phyloP scores from a whole-genome alignment of 2,329 filamentous ascomycete species.

The Macroventuria anomochaeta region DNA sequence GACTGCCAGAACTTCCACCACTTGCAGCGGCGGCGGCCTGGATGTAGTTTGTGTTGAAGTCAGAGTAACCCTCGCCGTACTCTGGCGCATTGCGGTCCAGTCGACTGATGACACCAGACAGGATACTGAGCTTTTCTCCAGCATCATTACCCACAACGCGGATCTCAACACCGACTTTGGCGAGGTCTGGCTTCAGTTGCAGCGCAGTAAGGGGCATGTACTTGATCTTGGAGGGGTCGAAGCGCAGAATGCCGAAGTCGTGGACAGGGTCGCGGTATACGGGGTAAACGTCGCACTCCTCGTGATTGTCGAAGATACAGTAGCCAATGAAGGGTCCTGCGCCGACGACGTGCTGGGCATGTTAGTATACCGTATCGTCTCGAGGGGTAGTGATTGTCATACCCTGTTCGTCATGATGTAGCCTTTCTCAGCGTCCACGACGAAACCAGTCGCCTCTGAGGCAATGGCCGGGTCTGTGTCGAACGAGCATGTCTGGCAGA shows the following conservation, averaged over 20 bases:
- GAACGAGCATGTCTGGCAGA: constrained; percentile 97
- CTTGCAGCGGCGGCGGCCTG: constrained; percentile 97
- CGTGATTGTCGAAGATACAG: constrained; percentile 98
- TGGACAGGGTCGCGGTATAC: constrained; percentile 98
- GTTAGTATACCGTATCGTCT: constrained; percentile 27
- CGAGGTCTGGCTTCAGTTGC: constrained; percentile 81
- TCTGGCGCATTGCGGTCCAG: constrained; percentile 96
- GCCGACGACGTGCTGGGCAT: constrained; percentile 80
- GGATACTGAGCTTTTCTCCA: constrained; percentile 95
- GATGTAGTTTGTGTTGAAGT: constrained; percentile 97
- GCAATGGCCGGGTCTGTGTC: constrained; percentile 95
- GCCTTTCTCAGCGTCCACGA: constrained; percentile 92
- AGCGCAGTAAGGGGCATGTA: constrained; percentile 91
- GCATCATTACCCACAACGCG: constrained; percentile 98
- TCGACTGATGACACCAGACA: constrained; percentile 96
- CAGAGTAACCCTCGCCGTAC: constrained; percentile 93
- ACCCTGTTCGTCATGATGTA: constrained; percentile 63
- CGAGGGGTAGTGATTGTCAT: constrained; percentile 5
- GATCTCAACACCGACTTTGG: constrained; percentile 89
- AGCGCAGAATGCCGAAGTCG: constrained; percentile 96
- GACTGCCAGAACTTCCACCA: constrained; percentile 96
- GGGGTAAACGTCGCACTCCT: constrained; percentile 92
- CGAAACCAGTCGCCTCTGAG: constrained; percentile 96
- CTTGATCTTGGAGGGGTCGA: constrained; percentile 94
- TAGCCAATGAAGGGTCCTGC: constrained; percentile 97